These are phyloP conservation scores for Salisapilia sapeloensis DNA, from an alignment of 352 stramenopile genomes.

Conservation along the genomic window DNA sequence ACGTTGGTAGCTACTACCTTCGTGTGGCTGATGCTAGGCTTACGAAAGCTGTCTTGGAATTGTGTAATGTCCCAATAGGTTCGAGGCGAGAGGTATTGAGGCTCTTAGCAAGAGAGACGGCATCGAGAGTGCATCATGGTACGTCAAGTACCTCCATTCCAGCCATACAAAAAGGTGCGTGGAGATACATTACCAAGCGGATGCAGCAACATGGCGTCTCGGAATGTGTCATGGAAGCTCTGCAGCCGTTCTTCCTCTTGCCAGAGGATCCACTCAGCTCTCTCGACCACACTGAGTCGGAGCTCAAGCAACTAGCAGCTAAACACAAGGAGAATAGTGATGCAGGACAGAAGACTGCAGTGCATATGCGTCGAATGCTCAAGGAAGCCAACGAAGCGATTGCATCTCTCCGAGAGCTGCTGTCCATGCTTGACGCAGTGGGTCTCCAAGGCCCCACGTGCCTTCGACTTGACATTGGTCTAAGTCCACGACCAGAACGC, in stretches of 20 bases:
- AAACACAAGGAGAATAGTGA: slow-evolving; percentile 16
- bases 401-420: slow-evolving; percentile 31
- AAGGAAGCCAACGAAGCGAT: slow-evolving; percentile 61
- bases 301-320: slow-evolving; percentile 42
- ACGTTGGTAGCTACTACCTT: slow-evolving; percentile 60
- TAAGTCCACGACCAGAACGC: slow-evolving; percentile 55
- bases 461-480: slow-evolving; percentile 46
- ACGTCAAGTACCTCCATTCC: slow-evolving; percentile 32
- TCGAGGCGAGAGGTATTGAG: slow-evolving; percentile 54
- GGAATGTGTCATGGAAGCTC: slow-evolving; percentile 23
- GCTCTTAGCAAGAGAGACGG: slow-evolving; percentile 62
- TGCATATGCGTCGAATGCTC: slow-evolving; percentile 33
- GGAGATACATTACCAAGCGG: slow-evolving; percentile 58
- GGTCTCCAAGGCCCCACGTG: slow-evolving; percentile 36
- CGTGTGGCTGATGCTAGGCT: slow-evolving; percentile 64
- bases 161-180: slow-evolving; percentile 44
- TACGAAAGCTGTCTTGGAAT: slow-evolving; percentile 44
- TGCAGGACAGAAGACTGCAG: slow-evolving; percentile 50
- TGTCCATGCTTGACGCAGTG: slow-evolving; percentile 62
- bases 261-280: slow-evolving; percentile 40
- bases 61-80: slow-evolving; percentile 30
- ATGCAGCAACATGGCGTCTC: slow-evolving; percentile 40
- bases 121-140: slow-evolving; percentile 37
- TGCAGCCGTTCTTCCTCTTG: slow-evolving; percentile 62
- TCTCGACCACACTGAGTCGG: slow-evolving; percentile 44